phyloP scores from a whole-genome alignment of 192 early-diverging fungal genomes.

The Coemansia sp. region DNA sequence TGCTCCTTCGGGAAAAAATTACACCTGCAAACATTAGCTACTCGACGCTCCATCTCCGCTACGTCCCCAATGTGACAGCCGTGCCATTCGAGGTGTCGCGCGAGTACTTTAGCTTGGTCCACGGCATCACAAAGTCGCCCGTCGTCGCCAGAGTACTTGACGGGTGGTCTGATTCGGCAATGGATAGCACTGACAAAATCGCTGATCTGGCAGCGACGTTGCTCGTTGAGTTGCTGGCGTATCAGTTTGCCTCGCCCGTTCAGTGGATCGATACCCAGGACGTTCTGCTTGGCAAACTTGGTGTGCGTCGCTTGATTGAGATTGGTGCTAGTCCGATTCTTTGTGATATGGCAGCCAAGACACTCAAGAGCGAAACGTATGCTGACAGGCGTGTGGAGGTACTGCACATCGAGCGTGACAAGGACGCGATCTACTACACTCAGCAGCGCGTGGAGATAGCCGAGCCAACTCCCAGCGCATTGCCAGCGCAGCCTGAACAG shows the following conservation, averaged over 20 bases:
- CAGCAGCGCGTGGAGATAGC: neutral
- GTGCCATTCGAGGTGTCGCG: conserved; percentile 81
- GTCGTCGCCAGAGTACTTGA: conserved; percentile 70
- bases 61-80: conserved; percentile 96
- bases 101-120: conserved; percentile 75
- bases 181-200: conserved; percentile 65
- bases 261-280: conserved; percentile 97
- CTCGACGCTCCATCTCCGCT: conserved; percentile 67
- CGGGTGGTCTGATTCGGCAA: conserved; percentile 55
- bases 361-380: neutral
- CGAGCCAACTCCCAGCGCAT: neutral
- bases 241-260: conserved; percentile 93
- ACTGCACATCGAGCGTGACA: conserved; percentile 17
- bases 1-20: conserved; percentile 77
- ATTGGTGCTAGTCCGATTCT: conserved; percentile 86
- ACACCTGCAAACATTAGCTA: conserved; percentile 70
- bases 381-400: neutral
- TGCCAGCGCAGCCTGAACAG: neutral
- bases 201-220: conserved; percentile 71
- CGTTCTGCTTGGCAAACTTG: conserved; percentile 69
- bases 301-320: conserved; percentile 83
- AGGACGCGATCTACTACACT: conserved; percentile 16
- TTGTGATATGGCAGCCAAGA: conserved; percentile 82
- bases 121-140: conserved; percentile 69
- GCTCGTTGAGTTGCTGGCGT: conserved; percentile 86